These are phyloP conservation scores for Papilionanthe hybrid DNA, from an alignment of 116 monocot genomes.

Conservation along the genomic window DNA sequence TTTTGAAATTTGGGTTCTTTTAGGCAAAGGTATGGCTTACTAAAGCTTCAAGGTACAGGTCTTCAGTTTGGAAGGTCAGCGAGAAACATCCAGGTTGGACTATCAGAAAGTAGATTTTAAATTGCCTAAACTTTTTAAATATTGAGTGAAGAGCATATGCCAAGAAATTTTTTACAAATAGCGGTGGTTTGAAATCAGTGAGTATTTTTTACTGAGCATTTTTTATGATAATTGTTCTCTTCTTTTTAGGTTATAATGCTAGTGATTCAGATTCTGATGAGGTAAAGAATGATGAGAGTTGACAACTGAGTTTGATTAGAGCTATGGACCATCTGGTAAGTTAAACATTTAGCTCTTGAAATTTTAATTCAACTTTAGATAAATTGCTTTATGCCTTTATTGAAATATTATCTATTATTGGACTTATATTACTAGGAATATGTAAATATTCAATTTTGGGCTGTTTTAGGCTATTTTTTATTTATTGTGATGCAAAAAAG, in stretches of 20 bases:
- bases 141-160: neutral
- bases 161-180: neutral
- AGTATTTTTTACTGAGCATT: neutral
- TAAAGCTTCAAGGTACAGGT: slow-evolving; percentile 62
- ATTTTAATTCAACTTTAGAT: neutral
- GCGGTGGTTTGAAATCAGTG: neutral
- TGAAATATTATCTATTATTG: too few species aligned
- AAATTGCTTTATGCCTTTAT: neutral
- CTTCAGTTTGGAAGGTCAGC: slow-evolving; percentile 79
- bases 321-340: neutral
- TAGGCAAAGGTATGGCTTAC: slow-evolving; percentile 70
- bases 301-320: slow-evolving; percentile 8
- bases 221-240: neutral
- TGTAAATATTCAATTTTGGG: too few species aligned
- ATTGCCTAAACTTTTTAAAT: neutral
- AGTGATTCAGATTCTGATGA: slow-evolving; percentile 37
- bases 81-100: slow-evolving; percentile 51
- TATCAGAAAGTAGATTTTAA: neutral
- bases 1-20: neutral
- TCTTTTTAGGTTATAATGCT: slow-evolving; percentile 15
- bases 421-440: too few species aligned
- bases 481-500: too few species aligned
- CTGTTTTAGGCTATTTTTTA: too few species aligned
- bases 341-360: neutral
- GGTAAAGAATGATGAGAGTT: slow-evolving; percentile 12